These are phyloP conservation scores for Yamadazyma sp. DNA, from an alignment of 1,139 yeast genomes.

Conservation along the genomic window DNA sequence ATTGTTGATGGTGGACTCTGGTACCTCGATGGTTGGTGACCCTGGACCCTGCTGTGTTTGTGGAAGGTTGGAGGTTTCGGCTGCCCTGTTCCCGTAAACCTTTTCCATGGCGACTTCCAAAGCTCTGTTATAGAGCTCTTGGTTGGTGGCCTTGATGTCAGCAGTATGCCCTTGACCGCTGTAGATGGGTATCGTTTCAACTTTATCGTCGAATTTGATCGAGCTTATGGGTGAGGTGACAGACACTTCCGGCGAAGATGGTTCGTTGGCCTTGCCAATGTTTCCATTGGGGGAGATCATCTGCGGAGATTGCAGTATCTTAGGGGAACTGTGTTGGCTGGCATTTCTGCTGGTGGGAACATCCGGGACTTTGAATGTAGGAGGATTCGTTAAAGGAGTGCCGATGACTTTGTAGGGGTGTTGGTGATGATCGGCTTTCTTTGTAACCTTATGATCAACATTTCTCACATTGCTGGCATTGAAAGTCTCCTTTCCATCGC, in stretches of 20 bases:
- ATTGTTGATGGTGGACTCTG: constrained; percentile 9
- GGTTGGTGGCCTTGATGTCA: constrained; percentile 11
- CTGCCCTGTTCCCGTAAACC: constrained; percentile 32
- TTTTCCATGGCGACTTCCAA: constrained; percentile 41
- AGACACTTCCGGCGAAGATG: constrained; percentile 12
- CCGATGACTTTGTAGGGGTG: constrained; percentile 19
- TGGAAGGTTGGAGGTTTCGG: constrained; percentile 5
- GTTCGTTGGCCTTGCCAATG: constrained; percentile 9
- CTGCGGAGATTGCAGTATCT: neutral
- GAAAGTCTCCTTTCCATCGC: neutral
- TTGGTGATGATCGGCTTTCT: neutral
- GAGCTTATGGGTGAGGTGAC: constrained; percentile 27
- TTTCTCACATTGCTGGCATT: too few relatives aligned
- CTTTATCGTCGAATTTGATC: constrained; percentile 40
- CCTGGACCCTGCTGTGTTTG: neutral
- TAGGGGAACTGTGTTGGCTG: too few relatives aligned
- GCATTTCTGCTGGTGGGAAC: neutral
- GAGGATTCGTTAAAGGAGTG: constrained; percentile 12
- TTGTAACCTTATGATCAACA: too few relatives aligned
- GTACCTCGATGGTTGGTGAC: neutral
- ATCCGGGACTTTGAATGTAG: constrained; percentile 15
- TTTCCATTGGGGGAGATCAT: constrained; percentile 1
- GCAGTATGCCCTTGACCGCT: constrained; percentile 5
- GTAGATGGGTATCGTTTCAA: constrained; percentile 39
- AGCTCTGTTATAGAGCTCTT: constrained; percentile 36